Conservation (phyloP, 768 basidiomycete species). For the Suillus subaureus region DNA sequence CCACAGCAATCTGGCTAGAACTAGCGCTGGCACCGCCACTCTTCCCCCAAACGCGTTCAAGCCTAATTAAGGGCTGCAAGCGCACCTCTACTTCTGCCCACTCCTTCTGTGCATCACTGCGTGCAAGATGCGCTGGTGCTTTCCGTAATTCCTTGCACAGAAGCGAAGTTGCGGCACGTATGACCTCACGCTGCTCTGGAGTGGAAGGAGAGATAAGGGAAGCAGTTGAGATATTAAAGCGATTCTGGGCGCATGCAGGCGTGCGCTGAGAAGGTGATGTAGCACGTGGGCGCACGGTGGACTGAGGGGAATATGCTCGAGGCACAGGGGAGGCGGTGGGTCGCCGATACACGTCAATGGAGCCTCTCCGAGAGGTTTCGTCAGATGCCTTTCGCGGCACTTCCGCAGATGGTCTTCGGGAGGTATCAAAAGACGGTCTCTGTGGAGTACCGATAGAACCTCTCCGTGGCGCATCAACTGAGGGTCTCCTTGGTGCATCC, state of each 20-base stretch:
- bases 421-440: conserved; percentile 32
- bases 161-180: conserved; percentile 63
- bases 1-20: conserved; percentile 40
- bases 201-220: conserved; percentile 53
- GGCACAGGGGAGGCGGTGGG: conserved; percentile 32
- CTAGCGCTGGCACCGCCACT: conserved; percentile 50
- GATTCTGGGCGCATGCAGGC: conserved; percentile 50
- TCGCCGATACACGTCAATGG: conserved; percentile 30
- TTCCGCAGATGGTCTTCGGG: conserved; percentile 43
- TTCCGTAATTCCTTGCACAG: conserved; percentile 68
- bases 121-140: conserved; percentile 58
- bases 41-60: conserved; percentile 80
- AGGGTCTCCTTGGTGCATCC: conserved; percentile 30
- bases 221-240: conserved; percentile 59
- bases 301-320: conserved; percentile 46
- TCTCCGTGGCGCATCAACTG: conserved; percentile 26
- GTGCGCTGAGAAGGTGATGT: conserved; percentile 48
- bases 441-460: conserved; percentile 34
- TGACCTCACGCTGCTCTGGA: conserved; percentile 65
- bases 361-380: conserved; percentile 19
- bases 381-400: conserved; percentile 36
- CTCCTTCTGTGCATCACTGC: conserved; percentile 53
- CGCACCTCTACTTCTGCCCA: conserved; percentile 79
- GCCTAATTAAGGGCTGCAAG: conserved; percentile 56
- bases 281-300: conserved; percentile 45